A percentile compares a stretch with the other conserved stretches of the same genome.
phyloP scores from a whole-genome alignment of 2,329 filamentous ascomycete genomes.

The Arthrobotrys musiformis region DNA sequence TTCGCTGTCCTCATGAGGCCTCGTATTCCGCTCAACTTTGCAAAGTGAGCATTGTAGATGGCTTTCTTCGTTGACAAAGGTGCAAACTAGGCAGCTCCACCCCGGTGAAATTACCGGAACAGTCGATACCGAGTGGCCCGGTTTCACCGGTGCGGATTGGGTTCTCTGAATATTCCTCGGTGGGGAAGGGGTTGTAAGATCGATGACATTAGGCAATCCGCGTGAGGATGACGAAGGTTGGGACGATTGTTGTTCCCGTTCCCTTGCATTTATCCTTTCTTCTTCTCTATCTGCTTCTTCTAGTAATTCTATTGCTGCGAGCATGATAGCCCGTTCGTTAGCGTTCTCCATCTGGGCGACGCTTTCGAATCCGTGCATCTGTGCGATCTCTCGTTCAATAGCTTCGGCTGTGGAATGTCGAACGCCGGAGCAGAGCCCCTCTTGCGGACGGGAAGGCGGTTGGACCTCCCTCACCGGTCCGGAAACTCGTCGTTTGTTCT shows the following conservation, averaged over 20 bases:
- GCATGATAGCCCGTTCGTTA: conserved; percentile 85
- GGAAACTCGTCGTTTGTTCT: background rate
- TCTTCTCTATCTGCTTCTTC: conserved; percentile 77
- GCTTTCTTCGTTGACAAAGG: conserved; percentile 46
- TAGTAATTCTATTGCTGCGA: conserved; percentile 85
- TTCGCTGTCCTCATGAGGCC: conserved; percentile 21
- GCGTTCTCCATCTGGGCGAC: conserved; percentile 88
- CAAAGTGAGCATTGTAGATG: conserved; percentile 48
- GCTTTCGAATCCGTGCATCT: conserved; percentile 79
- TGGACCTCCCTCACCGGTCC: conserved; percentile 59
- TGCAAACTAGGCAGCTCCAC: conserved; percentile 39
- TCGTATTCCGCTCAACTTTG: conserved; percentile 35
- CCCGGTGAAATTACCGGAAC: conserved; percentile 23
- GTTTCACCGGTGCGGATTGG: conserved; percentile 34
- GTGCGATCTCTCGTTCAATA: conserved; percentile 72
- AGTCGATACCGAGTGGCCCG: conserved; percentile 15
- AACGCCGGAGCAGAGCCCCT: conserved; percentile 81
- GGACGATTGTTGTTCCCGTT: conserved; percentile 10
- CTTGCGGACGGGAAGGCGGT: conserved; percentile 73
- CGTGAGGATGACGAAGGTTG: conserved; percentile 7
- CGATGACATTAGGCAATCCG: background rate
- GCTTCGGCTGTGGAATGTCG: conserved; percentile 74
- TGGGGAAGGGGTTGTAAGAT: background rate
- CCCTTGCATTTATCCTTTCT: conserved; percentile 59
- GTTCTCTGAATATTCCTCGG: conserved; percentile 24